Evolutionary conservation across 2,329 filamentous ascomycete genomes (phyloP).

Genomic region (Aspergillus tamarii): DNA sequence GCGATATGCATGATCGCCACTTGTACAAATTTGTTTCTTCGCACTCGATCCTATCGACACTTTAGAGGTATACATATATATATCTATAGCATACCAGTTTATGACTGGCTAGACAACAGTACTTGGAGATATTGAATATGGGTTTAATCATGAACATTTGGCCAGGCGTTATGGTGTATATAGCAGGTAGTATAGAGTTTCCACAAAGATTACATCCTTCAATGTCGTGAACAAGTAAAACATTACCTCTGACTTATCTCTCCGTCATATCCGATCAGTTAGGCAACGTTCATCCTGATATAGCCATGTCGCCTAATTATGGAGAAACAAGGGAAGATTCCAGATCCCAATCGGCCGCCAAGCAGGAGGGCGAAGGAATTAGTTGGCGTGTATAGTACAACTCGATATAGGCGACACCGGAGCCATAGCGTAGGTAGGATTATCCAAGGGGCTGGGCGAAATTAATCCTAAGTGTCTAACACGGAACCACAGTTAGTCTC

Average conservation of each 20-base stretch:
- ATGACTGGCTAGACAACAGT: not conserved
- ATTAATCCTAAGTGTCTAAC: not conserved
- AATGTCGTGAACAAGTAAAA: not conserved
- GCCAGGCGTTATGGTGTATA: not conserved
- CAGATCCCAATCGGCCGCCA: not conserved
- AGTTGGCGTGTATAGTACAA: not conserved
- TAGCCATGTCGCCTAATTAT: not conserved
- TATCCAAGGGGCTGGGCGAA: not conserved
- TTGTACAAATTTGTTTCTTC: not conserved
- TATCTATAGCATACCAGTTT: not conserved
- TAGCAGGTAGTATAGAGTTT: conserved; percentile 1
- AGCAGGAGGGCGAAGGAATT: not conserved
- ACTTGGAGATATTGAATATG: not conserved
- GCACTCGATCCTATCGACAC: not conserved
- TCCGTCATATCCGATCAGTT: not conserved
- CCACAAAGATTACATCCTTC: not conserved
- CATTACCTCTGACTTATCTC: not conserved
- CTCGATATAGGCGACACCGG: not conserved
- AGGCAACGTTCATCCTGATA: not conserved
- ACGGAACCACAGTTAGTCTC: not conserved
- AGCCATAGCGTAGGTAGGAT: not conserved
- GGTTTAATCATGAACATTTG: not conserved
- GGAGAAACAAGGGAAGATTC: not conserved
- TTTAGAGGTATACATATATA: not conserved
- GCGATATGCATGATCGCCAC: not conserved